These are phyloP conservation scores for Xylaria multiplex DNA, from an alignment of 2,329 filamentous ascomycete species.

Conservation along the genomic window DNA sequence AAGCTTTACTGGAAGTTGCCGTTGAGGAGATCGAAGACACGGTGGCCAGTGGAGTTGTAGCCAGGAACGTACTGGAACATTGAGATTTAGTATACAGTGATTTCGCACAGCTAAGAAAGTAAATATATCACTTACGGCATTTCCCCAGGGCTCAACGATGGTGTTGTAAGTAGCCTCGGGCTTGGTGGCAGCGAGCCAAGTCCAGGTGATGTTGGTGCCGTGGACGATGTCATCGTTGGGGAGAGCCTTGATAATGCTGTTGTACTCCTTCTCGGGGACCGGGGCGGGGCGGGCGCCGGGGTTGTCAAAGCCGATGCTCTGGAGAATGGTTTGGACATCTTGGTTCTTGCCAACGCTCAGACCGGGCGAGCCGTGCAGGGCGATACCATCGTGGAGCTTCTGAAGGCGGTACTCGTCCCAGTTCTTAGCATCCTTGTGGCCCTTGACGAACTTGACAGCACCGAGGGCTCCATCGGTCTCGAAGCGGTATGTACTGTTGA, in stretches of 20 bases:
- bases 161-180: slow-evolving; percentile 35
- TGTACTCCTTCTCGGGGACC: slow-evolving; percentile 29
- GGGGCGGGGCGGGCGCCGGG: slow-evolving; percentile 17
- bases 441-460: slow-evolving; percentile 32
- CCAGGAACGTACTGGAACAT: slow-evolving; percentile 29
- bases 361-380: slow-evolving; percentile 31
- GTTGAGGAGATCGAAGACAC: slow-evolving; percentile 33
- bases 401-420: slow-evolving; percentile 31
- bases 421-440: slow-evolving; percentile 21
- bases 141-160: slow-evolving; percentile 32
- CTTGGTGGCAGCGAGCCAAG: slow-evolving; percentile 34
- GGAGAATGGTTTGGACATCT: slow-evolving; percentile 22
- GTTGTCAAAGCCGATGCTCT: slow-evolving; percentile 35
- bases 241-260: slow-evolving; percentile 22
- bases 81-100: slow-evolving; percentile 5
- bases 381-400: slow-evolving; percentile 34
- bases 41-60: slow-evolving; percentile 33
- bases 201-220: slow-evolving; percentile 31
- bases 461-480: slow-evolving; percentile 33
- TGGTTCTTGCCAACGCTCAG: slow-evolving; percentile 28
- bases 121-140: slow-evolving; percentile 25
- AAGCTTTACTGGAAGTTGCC: neutral
- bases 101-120: neutral
- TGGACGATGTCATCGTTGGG: slow-evolving; percentile 22
- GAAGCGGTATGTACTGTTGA: slow-evolving; percentile 31